Evolutionary conservation across 2,329 filamentous ascomycete genomes (phyloP), one percentile per base, ranked within the genome.

Genomic region (Epichloe hybrida): DNA sequence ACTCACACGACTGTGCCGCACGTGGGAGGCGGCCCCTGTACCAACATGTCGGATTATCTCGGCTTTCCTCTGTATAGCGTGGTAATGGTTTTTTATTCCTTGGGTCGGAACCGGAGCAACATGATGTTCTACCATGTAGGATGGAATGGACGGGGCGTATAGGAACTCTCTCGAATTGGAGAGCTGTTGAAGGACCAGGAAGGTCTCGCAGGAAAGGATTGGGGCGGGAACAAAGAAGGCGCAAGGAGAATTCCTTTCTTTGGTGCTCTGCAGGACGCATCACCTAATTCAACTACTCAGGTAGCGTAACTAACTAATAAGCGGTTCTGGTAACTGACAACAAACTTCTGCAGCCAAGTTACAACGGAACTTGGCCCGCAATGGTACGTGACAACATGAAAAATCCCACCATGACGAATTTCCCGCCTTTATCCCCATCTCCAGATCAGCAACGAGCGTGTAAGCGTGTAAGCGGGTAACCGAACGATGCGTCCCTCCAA

Each of bases 311-410:
- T n/a, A 7, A 38, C n/a, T 38, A 15, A 38, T 8, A 38, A 37
- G 27, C 27, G 27, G 46, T 49, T 49, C 46, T 49, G 46, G 46
- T 27, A 49, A 49, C 38, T 38, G 21, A 37, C 46, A 49, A 49
- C 12, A 34, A 42, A 17, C 2, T 38, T 31, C 27, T 31, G 27
- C 27, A 31, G 27, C 27, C 27, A 31, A 31, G 27, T 31, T 31
- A 31, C 27, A 3, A 9, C 27, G 8, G 27, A 31, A 31, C 27
- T 31, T 31, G 8, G 27, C 27, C 27, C 27, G 7, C 1, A 31
- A 9, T 31, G 3, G 27, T 31, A 31, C 27, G 27, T 31, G 27
- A 31, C 27, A 31, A 31, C 8, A 31, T 31, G 27, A 9, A 8
- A 3, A 31, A 31, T 31, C 27, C 27, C 27, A 31, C 9, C 27